These are phyloP conservation scores for Stylonectria norvegica DNA, from an alignment of 2,329 filamentous ascomycete species.

Conservation along the genomic window DNA sequence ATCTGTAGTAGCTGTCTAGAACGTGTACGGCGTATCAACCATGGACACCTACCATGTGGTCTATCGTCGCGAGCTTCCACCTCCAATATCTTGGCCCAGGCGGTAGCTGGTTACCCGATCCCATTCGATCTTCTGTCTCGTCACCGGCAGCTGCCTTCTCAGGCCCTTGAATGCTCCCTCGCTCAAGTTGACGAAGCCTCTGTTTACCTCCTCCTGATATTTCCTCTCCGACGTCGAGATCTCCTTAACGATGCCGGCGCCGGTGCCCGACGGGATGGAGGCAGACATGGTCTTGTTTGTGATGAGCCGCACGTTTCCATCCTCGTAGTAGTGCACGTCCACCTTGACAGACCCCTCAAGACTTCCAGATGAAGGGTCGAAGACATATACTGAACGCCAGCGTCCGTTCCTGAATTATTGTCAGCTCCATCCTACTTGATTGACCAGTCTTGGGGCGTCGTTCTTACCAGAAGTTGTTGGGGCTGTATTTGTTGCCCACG, in stretches of 20 bases:
- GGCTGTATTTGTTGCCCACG: slow-evolving; percentile 95
- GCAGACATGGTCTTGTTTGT: slow-evolving; percentile 75
- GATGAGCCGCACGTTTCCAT: slow-evolving; percentile 90
- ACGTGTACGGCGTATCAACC: too few species aligned
- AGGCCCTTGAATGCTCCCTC: slow-evolving; percentile 95
- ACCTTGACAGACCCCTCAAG: slow-evolving; percentile 82
- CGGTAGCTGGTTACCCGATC: slow-evolving; percentile 95
- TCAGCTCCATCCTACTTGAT: slow-evolving; percentile 13
- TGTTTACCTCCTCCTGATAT: slow-evolving; percentile 95
- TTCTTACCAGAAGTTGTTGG: slow-evolving; percentile 88
- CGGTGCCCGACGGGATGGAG: slow-evolving; percentile 59
- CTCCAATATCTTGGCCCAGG: slow-evolving; percentile 75
- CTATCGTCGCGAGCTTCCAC: slow-evolving; percentile 51
- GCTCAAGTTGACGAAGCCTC: slow-evolving; percentile 80
- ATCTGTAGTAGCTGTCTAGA: background rate
- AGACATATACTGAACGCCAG: slow-evolving; percentile 86
- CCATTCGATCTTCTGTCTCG: slow-evolving; percentile 98
- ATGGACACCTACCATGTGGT: too few species aligned
- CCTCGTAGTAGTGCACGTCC: slow-evolving; percentile 99
- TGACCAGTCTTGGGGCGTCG: too few species aligned
- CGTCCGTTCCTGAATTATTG: slow-evolving; percentile 72
- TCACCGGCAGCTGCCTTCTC: slow-evolving; percentile 89
- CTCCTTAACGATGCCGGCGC: slow-evolving; percentile 69
- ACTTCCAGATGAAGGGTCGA: slow-evolving; percentile 63
- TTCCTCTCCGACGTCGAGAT: slow-evolving; percentile 80